Base-by-base conservation (phyloP, 768 basidiomycete genomes). In the Tricholoma sp. region DNA sequence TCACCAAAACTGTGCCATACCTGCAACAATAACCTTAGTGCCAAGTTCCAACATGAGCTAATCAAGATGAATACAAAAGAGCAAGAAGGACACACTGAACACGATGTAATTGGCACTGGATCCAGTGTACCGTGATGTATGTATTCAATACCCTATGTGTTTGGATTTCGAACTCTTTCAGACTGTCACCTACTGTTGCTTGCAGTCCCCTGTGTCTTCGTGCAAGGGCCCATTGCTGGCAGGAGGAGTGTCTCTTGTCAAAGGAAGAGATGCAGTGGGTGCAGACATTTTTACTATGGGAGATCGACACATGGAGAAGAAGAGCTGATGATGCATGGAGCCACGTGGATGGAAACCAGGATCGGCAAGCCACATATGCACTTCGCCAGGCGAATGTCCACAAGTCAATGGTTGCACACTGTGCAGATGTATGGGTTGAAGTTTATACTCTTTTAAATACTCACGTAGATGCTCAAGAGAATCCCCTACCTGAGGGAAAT, bases 221-320 rank as follows among this genome's bases (percentile, higher is more conserved):
- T 24, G 42, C 53, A n/a, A 44, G 53, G 20, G 42, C 53, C 13
- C 29, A 54, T 54, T 12, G 44, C 31, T 54, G 53, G 53, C 53
- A 54, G 20, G 53, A 54, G 42, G 52, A 24, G 24, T 24, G 24
- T 24, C 24, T 24, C 2, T 24, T 24, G 24, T 24, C 4, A 24
- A 24, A 24, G 24, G 24, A 24, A 24, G 24, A 24, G 24, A 24
- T 24, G 24, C n/a, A 15, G 45, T 3, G n/a, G n/a, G 45, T 47
- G 28, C 18, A 47, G 28, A 13, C 11, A 12, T 47, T 18, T 5
- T 29, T 47, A 10, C 28, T 12, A 20, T 47, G n/a, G 45, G 45
- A 47, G 8, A 37, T 37, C 11, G 36, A 37, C 10, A 15, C 3
- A 1, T 37, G 36, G 36, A 47, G 45, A n/a, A 29, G 8, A 29